These are phyloP conservation scores for Coccomyxa subellipsoidea DNA, from an alignment of 163 green algal genomes.

Conservation along the genomic window DNA sequence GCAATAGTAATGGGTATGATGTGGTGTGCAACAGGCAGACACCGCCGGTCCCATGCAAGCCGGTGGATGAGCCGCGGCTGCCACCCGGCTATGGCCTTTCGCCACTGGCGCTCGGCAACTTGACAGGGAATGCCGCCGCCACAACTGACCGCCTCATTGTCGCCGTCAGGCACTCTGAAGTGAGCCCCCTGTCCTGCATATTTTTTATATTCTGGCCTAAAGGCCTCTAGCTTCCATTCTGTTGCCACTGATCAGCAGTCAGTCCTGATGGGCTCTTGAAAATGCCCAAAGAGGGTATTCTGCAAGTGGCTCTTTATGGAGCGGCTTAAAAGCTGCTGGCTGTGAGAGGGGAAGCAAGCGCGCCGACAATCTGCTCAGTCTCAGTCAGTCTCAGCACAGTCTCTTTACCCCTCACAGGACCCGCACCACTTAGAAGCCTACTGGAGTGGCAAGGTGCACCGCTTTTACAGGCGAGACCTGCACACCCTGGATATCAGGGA, in stretches of 20 bases:
- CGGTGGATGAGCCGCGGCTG: not conserved
- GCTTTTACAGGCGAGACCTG: not conserved
- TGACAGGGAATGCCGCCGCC: not conserved
- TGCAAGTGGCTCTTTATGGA: not conserved
- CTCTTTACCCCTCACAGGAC: not conserved
- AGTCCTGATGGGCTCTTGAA: not conserved
- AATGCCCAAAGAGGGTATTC: too few species aligned
- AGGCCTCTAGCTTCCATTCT: not conserved
- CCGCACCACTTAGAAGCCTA: not conserved
- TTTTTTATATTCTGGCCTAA: not conserved
- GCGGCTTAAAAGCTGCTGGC: not conserved
- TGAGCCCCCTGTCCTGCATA: constrained; percentile 10
- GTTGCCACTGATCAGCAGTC: not conserved
- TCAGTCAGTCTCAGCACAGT: too few species aligned
- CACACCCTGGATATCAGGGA: not conserved
- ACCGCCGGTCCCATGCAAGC: not conserved
- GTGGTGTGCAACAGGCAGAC: not conserved
- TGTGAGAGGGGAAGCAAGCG: not conserved
- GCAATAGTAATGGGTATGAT: too few species aligned
- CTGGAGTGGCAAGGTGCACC: not conserved
- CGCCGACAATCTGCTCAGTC: not conserved
- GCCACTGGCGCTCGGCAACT: constrained; percentile 6
- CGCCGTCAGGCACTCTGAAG: constrained; percentile 10
- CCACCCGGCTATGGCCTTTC: constrained; percentile 2
- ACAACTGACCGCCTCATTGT: constrained; percentile 17